A percentile compares a stretch with the other conserved stretches of the same genome.
These are phyloP conservation scores for Melocanna baccifera DNA, from an alignment of 176 grass and related monocot genomes.

Conservation along the genomic window DNA sequence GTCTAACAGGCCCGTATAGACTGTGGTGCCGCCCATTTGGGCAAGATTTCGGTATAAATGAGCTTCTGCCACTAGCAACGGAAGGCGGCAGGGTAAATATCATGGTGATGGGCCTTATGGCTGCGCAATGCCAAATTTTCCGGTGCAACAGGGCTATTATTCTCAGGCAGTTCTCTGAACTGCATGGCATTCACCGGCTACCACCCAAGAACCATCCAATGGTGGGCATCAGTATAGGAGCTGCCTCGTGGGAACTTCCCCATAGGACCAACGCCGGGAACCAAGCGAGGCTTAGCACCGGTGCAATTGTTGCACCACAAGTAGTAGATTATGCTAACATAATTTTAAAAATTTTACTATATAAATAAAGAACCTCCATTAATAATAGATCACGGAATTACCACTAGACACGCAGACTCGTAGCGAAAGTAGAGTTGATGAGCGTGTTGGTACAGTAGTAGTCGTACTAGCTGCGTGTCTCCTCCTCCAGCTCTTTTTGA, in stretches of 20 bases:
- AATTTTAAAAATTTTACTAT: no score
- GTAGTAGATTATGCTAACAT: no score
- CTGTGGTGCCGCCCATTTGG: accelerated
- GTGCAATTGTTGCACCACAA: no score
- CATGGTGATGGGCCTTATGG: neutral
- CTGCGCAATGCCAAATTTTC: neutral
- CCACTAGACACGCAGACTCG: no score
- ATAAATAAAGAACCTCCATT: no score
- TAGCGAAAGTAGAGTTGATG: no score
- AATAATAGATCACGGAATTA: no score
- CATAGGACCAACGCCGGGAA: neutral
- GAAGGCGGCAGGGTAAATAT: neutral
- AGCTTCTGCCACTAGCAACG: neutral
- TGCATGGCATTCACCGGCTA: neutral
- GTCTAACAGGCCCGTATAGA: no score
- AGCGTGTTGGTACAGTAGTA: no score
- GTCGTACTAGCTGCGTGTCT: no score
- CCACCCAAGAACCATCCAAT: neutral
- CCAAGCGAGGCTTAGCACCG: neutral
- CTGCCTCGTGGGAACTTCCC: neutral
- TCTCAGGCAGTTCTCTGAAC: neutral
- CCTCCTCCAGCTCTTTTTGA: no score
- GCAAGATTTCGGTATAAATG: conserved; percentile 27
- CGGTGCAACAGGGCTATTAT: neutral
- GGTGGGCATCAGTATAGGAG: neutral